phyloP scores from a whole-genome alignment of 208 protist species.

The Acanthamoeba royreba region DNA sequence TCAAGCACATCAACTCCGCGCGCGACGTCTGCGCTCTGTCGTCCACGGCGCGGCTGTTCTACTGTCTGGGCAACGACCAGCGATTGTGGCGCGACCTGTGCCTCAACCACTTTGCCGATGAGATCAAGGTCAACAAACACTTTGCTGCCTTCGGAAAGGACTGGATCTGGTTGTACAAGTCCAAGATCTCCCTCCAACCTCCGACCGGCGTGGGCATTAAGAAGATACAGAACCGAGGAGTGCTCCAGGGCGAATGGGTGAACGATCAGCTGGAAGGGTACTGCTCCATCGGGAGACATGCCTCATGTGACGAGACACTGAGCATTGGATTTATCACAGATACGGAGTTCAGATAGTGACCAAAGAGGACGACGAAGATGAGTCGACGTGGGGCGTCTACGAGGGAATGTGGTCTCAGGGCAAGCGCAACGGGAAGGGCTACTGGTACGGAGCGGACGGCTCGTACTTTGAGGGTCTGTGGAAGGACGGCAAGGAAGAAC shows the following conservation, averaged over 20 bases:
- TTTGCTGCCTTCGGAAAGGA: not conserved
- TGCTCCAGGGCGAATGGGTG: not conserved
- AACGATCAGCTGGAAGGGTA: not conserved
- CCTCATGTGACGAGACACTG: no score
- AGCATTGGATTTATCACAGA: not conserved
- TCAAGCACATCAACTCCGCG: not conserved
- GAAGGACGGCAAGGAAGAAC: constrained; percentile 18
- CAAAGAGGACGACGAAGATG: not conserved
- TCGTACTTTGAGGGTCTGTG: constrained; percentile 53
- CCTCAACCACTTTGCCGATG: not conserved
- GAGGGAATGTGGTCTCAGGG: constrained; percentile 24
- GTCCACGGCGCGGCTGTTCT: not conserved
- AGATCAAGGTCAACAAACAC: not conserved
- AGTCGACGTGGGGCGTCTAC: not conserved
- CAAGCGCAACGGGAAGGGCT: constrained; percentile 40
- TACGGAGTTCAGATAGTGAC: not conserved
- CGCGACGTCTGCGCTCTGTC: not conserved
- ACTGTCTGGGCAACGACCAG: not conserved
- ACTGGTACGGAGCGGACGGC: constrained; percentile 47
- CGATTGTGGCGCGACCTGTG: not conserved
- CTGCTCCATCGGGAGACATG: not conserved
- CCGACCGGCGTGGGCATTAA: not conserved
- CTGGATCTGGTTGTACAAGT: not conserved
- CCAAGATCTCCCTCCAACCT: not conserved
- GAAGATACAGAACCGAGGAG: not conserved